phyloP scores from a whole-genome alignment of 2,329 filamentous ascomycete species.

The Elsinoe arachidis region DNA sequence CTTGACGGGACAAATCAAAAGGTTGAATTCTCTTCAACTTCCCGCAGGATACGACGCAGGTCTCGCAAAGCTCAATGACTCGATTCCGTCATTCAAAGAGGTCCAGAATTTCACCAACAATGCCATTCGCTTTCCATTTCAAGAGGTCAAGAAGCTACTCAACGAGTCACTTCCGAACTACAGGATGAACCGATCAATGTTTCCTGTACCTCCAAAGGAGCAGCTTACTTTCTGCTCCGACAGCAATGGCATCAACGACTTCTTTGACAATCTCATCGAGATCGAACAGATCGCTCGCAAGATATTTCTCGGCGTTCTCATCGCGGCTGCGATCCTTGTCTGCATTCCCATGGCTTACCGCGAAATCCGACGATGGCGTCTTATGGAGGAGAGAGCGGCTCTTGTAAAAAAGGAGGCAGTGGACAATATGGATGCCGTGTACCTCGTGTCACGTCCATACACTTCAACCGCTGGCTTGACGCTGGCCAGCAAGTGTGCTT shows the following conservation, averaged over 20 bases:
- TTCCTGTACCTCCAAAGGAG: slow-evolving; percentile 78
- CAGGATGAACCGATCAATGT: slow-evolving; percentile 65
- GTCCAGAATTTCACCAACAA: slow-evolving; percentile 73
- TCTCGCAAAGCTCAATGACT: slow-evolving; percentile 63
- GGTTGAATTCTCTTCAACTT: slow-evolving; percentile 62
- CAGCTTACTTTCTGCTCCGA: slow-evolving; percentile 79
- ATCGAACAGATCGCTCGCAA: slow-evolving; percentile 61
- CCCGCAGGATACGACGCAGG: slow-evolving; percentile 59
- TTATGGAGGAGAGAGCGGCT: slow-evolving; percentile 59
- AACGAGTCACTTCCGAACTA: slow-evolving; percentile 64
- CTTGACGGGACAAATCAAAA: slow-evolving; percentile 54
- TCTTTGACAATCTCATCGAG: slow-evolving; percentile 66
- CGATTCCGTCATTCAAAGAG: slow-evolving; percentile 73
- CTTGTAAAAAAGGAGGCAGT: slow-evolving; percentile 57
- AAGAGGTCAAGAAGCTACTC: slow-evolving; percentile 66
- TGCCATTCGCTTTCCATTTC: slow-evolving; percentile 70
- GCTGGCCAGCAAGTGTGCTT: slow-evolving; percentile 56
- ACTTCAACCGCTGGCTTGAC: slow-evolving; percentile 65
- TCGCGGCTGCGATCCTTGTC: slow-evolving; percentile 60
- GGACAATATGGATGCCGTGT: slow-evolving; percentile 80
- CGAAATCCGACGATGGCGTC: slow-evolving; percentile 69
- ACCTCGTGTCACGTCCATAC: slow-evolving; percentile 74
- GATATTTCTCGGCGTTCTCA: slow-evolving; percentile 66
- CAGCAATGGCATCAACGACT: slow-evolving; percentile 70
- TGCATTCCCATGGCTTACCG: slow-evolving; percentile 72